Percentiles rank a stretch among this genome's conserved stretches.
Conservation (phyloP, 2,329 filamentous ascomycete genomes). For the Dactylonectria estremocensis region DNA sequence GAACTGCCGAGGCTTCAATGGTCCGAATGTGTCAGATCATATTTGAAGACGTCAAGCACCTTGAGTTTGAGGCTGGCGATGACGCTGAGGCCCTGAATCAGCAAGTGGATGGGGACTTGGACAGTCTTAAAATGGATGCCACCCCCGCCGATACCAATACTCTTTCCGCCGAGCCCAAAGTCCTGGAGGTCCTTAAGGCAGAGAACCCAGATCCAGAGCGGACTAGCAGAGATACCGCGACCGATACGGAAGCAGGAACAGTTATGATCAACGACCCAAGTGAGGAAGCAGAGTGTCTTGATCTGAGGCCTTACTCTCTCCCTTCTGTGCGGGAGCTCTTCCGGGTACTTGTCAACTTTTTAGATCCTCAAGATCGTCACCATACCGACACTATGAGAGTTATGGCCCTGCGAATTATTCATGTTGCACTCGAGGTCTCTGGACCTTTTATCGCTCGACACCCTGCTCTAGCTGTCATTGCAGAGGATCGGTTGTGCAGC, state of each 20-base stretch:
- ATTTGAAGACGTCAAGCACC: conserved; percentile 90
- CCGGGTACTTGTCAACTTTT: conserved; percentile 90
- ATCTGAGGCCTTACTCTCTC: conserved; percentile 90
- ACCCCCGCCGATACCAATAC: conserved; percentile 38
- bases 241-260: conserved; percentile 58
- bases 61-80: conserved; percentile 80
- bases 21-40: conserved; percentile 99
- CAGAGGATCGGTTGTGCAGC: conserved; percentile 93
- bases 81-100: conserved; percentile 77
- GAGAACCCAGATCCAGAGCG: conserved; percentile 41
- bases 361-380: conserved; percentile 93
- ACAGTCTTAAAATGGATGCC: conserved; percentile 84
- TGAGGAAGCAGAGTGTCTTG: conserved; percentile 63
- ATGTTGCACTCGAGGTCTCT: conserved; percentile 96
- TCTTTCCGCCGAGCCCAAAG: conserved; percentile 36
- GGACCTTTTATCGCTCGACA: conserved; percentile 96
- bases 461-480: conserved; percentile 87
- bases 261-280: conserved; percentile 51
- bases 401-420: conserved; percentile 97
- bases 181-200: conserved; percentile 37
- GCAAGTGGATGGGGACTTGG: conserved; percentile 77
- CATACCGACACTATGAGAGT: conserved; percentile 96
- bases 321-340: conserved; percentile 96
- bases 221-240: conserved; percentile 67
- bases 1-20: conserved; percentile 97